Evolutionary conservation across 306 rosid genomes (phyloP).

Genomic region (Hippophae rhamnoides): DNA sequence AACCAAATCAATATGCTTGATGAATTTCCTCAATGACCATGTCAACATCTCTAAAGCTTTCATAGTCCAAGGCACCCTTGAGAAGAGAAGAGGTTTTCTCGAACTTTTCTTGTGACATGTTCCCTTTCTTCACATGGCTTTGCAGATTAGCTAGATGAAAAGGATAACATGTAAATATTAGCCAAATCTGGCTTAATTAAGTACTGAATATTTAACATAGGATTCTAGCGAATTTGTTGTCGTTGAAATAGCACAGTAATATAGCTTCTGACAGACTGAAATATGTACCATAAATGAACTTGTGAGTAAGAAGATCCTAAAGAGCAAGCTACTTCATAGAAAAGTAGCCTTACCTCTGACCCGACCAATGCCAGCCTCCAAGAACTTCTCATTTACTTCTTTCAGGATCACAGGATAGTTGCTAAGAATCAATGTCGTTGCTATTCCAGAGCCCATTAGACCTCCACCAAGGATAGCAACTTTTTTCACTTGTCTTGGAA

Average conservation of each 20-base stretch:
- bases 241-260: neutral
- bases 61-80: slow-evolving; percentile 63
- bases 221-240: neutral
- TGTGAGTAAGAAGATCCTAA: slow-evolving; percentile 10
- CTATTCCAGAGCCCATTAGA: slow-evolving; percentile 97
- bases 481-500: slow-evolving; percentile 64
- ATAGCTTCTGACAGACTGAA: neutral
- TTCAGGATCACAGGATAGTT: slow-evolving; percentile 71
- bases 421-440: slow-evolving; percentile 72
- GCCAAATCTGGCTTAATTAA: too few species aligned
- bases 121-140: slow-evolving; percentile 81
- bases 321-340: slow-evolving; percentile 11
- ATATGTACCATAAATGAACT: slow-evolving; percentile 1
- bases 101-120: slow-evolving; percentile 59
- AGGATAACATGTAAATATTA: neutral
- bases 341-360: slow-evolving; percentile 60
- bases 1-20: slow-evolving; percentile 2
- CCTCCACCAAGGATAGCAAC: slow-evolving; percentile 97
- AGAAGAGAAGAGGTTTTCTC: slow-evolving; percentile 65
- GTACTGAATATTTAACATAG: neutral
- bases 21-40: slow-evolving; percentile 85
- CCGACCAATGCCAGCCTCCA: slow-evolving; percentile 80
- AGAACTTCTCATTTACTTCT: slow-evolving; percentile 78
- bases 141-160: slow-evolving; percentile 71
- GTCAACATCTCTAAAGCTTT: slow-evolving; percentile 81